Conservation (phyloP, 2,329 filamentous ascomycete species). For the Phoma sp. region DNA sequence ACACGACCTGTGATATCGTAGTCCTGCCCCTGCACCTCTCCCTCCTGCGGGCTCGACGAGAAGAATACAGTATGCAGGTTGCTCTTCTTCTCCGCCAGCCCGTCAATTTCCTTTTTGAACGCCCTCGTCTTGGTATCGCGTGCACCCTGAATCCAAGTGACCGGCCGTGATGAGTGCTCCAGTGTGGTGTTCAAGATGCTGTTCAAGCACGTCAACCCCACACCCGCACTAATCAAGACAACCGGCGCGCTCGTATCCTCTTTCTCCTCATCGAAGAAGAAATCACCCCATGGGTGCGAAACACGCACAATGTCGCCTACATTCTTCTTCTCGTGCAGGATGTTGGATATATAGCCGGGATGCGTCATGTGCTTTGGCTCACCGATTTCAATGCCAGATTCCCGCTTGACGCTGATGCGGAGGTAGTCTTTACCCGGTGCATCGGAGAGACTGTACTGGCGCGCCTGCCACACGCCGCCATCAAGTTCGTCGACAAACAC, state of each 20-base stretch:
- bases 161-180: constrained; percentile 51
- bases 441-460: constrained; percentile 78
- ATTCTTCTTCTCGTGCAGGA: constrained; percentile 68
- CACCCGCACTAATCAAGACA: constrained; percentile 72
- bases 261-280: constrained; percentile 64
- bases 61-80: constrained; percentile 66
- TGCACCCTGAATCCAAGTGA: constrained; percentile 71
- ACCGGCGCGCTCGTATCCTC: constrained; percentile 58
- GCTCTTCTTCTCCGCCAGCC: constrained; percentile 52
- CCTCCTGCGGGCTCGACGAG: constrained; percentile 58
- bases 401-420: constrained; percentile 75
- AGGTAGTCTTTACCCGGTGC: constrained; percentile 68
- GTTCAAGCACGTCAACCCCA: constrained; percentile 72
- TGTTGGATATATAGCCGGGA: constrained; percentile 73
- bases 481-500: constrained; percentile 60
- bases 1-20: constrained; percentile 68
- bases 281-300: constrained; percentile 69
- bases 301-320: constrained; percentile 70
- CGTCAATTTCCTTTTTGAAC: constrained; percentile 61
- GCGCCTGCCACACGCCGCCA: constrained; percentile 66
- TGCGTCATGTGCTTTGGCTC: constrained; percentile 58
- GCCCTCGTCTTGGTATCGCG: constrained; percentile 60
- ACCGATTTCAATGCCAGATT: constrained; percentile 60
- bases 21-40: constrained; percentile 59
- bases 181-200: constrained; percentile 66